Conservation (phyloP, 225 moss, liverwort and hornwort species). For the Marchantia paleacea region DNA sequence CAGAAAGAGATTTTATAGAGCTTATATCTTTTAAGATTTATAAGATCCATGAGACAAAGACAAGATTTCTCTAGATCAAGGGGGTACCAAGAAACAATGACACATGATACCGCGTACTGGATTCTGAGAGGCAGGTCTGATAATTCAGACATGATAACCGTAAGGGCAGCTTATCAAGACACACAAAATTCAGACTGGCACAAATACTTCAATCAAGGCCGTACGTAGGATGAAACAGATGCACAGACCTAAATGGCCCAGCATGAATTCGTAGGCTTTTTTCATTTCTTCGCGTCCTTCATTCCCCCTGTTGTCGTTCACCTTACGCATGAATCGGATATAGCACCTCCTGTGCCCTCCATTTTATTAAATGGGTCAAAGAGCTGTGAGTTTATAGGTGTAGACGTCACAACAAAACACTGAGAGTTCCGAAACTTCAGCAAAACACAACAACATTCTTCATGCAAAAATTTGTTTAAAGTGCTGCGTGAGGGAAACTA, state of each 20-base stretch:
- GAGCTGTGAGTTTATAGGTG: not conserved
- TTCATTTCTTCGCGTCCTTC: constrained; percentile 94
- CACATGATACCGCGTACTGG: too few species aligned
- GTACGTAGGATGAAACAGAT: not conserved
- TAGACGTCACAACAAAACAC: not conserved
- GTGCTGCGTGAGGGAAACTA: not conserved
- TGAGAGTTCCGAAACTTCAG: not conserved
- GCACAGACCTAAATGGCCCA: constrained; percentile 77
- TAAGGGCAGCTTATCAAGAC: too few species aligned
- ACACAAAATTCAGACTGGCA: too few species aligned
- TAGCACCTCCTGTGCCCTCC: constrained; percentile 74
- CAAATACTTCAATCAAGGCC: too few species aligned
- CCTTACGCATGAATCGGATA: constrained; percentile 85
- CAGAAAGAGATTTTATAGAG: too few species aligned
- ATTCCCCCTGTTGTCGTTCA: constrained; percentile 68
- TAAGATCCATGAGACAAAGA: too few species aligned
- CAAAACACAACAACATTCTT: not conserved
- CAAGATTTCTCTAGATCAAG: too few species aligned
- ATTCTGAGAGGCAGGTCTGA: too few species aligned
- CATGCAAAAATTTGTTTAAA: not conserved
- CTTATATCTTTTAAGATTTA: too few species aligned
- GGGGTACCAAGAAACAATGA: too few species aligned
- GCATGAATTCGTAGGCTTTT: constrained; percentile 97
- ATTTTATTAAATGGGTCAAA: constrained; percentile 4
- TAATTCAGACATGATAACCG: too few species aligned